Percentiles rank a stretch among this genome's conserved stretches.
Evolutionary conservation across 139 green algal genomes (phyloP).

Genomic region (Chlamydomonas incerta): DNA sequence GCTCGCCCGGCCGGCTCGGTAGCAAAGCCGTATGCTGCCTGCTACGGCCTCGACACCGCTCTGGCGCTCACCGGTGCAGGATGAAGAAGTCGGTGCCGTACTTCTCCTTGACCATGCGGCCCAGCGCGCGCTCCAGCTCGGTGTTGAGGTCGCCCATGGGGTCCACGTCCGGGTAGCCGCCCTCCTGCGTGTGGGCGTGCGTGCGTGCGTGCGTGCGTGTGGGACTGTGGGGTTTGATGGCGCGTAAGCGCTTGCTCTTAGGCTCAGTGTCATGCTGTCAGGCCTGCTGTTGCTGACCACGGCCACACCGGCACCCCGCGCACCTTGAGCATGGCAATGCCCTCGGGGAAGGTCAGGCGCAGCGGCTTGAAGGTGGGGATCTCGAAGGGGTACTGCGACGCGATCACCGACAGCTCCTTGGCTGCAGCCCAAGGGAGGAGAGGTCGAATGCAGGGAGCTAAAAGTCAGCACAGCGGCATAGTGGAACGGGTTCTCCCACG

Average conservation of each 20-base stretch:
- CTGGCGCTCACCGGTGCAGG: conserved; percentile 76
- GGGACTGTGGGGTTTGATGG: too few relatives aligned
- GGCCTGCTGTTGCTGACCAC: too few relatives aligned
- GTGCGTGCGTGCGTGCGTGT: too few relatives aligned
- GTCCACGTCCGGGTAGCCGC: conserved; percentile 71
- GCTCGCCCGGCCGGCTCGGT: too few relatives aligned
- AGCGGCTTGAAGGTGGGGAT: conserved; percentile 87
- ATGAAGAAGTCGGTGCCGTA: conserved; percentile 99
- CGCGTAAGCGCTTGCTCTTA: too few relatives aligned
- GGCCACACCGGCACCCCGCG: too few relatives aligned
- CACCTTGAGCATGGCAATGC: conserved; percentile 90
- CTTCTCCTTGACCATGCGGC: conserved; percentile 93
- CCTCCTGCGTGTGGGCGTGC: background rate
- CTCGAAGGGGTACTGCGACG: conserved; percentile 93
- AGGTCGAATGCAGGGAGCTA: background rate
- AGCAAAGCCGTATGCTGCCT: too few relatives aligned
- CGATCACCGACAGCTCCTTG: conserved; percentile 83
- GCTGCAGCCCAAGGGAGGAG: conserved; percentile 18
- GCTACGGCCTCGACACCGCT: too few relatives aligned
- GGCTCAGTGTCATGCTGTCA: too few relatives aligned
- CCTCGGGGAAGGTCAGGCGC: conserved; percentile 92
- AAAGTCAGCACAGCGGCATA: too few relatives aligned
- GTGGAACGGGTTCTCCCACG: too few relatives aligned
- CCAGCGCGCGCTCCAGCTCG: conserved; percentile 90
- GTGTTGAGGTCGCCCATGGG: conserved; percentile 95